A percentile compares a stretch with the other conserved stretches of the same genome.
Evolutionary conservation across 2,329 filamentous ascomycete species (phyloP).

Genomic region (Aspergillus sp.): DNA sequence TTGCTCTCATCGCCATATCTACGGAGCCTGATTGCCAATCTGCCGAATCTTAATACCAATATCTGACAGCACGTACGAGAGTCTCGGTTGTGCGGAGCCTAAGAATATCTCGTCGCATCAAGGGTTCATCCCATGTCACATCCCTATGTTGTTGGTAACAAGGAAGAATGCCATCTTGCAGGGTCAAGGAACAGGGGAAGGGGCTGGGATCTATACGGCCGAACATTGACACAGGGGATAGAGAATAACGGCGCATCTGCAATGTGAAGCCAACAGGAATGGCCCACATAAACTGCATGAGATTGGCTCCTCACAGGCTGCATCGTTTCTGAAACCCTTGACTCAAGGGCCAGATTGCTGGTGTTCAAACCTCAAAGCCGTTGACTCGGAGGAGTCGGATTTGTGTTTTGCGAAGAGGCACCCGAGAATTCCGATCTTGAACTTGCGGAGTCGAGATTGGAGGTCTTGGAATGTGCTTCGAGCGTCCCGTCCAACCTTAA

Average conservation of each 20-base stretch:
- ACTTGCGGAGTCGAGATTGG: background rate
- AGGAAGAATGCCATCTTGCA: background rate
- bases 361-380: background rate
- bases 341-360: background rate
- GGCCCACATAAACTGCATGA: conserved; percentile 3
- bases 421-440: background rate
- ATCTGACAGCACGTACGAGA: background rate
- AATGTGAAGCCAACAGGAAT: background rate
- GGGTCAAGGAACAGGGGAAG: background rate
- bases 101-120: background rate
- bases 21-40: background rate
- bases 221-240: too few species aligned
- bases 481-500: background rate
- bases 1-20: background rate
- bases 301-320: background rate
- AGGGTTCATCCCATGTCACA: background rate
- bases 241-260: background rate
- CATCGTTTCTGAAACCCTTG: conserved; percentile 2
- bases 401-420: background rate
- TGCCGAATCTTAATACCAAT: background rate
- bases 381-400: background rate
- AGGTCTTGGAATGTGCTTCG: background rate
- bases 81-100: background rate
- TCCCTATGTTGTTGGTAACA: background rate
- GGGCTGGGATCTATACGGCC: background rate